Base-by-base conservation (phyloP, 2,329 filamentous ascomycete species). In the Aspergillus latus region DNA sequence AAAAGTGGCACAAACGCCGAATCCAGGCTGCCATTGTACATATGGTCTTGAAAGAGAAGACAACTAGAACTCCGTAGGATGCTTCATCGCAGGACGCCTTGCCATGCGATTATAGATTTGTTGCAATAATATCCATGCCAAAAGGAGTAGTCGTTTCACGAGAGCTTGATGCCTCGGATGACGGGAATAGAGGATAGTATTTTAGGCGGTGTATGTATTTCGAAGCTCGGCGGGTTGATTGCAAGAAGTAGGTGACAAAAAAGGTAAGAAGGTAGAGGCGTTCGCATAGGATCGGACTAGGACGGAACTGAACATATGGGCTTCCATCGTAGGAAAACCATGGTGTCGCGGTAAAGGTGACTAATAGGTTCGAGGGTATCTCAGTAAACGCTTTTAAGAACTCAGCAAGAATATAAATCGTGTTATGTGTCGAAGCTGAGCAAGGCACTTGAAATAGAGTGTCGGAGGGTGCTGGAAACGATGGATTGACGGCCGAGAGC, bases 61-160 rank as follows among this genome's bases (percentile, higher is more conserved):
- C 54, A 40, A 48, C 54, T 46, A 51, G 50, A 62, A 64, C 63
- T 66, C 66, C 63, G 53, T 63, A 58, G 54, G 59, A 68, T 67
- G 63, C 64, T 64, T 64, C 59, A 49, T 49, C 59, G 62, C 62
- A 65, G 59, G 65, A 71, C 66, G 66, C 68, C 69, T 61, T 66
- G 62, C 64, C 65, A 72, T 72, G 69, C 69, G 64, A 62, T 60
- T 63, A 57, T 62, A 62, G 58, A 53, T 56, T 59, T 55, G 45
- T 50, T 40, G 10, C 26, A 36, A 29, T n/a, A 49, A 48, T 32
- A 46, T 11, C n/a, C 9, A 48, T 49, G 39, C 60, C 59, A 62
- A 60, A 51, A 53, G 15, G 11, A 36, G 36, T 16, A 30, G 5
- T 21, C 21, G 13, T 21, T 51, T 5, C 8, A 44, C 15, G 44